Conservation (phyloP, 805 yeast species). For the Kodamaea neixiangensis region DNA sequence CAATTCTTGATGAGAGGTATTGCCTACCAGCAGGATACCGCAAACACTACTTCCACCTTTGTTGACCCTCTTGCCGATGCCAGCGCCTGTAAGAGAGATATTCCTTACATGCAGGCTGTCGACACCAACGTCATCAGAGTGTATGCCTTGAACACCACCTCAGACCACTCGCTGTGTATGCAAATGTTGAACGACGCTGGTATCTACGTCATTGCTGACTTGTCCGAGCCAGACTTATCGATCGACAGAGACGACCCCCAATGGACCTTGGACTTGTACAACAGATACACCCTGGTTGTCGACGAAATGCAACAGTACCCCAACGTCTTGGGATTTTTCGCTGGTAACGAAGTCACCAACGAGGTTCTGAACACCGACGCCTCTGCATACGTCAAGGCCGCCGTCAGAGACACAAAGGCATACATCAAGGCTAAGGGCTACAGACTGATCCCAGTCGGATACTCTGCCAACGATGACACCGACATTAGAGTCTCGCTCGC, state of each 20-base stretch:
- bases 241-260: slow-evolving; percentile 62
- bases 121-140: slow-evolving; percentile 74
- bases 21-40: slow-evolving; percentile 75
- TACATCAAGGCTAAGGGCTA: slow-evolving; percentile 62
- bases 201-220: slow-evolving; percentile 87
- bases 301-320: slow-evolving; percentile 69
- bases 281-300: slow-evolving; percentile 69
- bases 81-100: slow-evolving; percentile 65
- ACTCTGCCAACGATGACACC: slow-evolving; percentile 76
- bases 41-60: slow-evolving; percentile 50
- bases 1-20: slow-evolving; percentile 78
- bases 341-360: slow-evolving; percentile 85
- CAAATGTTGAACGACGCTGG: slow-evolving; percentile 71
- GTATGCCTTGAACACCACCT: slow-evolving; percentile 65
- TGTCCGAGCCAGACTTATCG: slow-evolving; percentile 68
- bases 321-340: slow-evolving; percentile 78
- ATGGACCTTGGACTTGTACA: slow-evolving; percentile 63
- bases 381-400: slow-evolving; percentile 82
- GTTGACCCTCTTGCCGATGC: slow-evolving; percentile 72
- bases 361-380: slow-evolving; percentile 65
- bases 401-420: slow-evolving; percentile 72
- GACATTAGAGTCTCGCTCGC: slow-evolving; percentile 67
- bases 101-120: slow-evolving; percentile 64
- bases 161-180: slow-evolving; percentile 74
- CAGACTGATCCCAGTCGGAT: slow-evolving; percentile 76